Base-by-base conservation (phyloP, 2,329 filamentous ascomycete species). In the Penicillium freii region DNA sequence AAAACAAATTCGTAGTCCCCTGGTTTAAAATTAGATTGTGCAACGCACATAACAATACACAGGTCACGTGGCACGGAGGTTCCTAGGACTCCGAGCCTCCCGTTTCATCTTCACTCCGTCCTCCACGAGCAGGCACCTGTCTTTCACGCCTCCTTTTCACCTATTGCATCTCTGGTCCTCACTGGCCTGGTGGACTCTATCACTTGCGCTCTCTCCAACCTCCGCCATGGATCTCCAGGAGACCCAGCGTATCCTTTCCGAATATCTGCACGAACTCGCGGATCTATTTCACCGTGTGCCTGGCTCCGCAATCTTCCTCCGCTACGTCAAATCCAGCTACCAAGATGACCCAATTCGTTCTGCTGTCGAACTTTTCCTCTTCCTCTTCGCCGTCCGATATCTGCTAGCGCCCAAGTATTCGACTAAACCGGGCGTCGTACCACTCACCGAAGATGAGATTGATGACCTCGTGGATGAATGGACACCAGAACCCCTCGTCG, bases 391-490 rank as follows among this genome's bases (percentile, higher is more conserved):
- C 62, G 89, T 99, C 57, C 87, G 92, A 62, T 99, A 99, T 75
- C 82, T 99, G 54, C 82, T 97, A 60, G 89, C 92, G 60, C 92
- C 93, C 0, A 92, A 91, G 52, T 99, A 99, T 77, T 91, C 91
- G 63, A 97, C 92, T 71, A 93, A 92, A 73, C 89, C 90, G 66
- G 94, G 92, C 70, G 92, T 91, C 67, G 91, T 97, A 62, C 89
- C 91, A 68, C 80, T 99, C 61, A 89, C 88, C 10, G 92, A 97
- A 74, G 91, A 96, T 84, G 94, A 99, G 79, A 95, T 99, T 66
- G 94, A 99, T 71, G 94, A 99, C 71, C 78, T 99, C 58, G 90
- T 99, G 43, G 92, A 96, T 55, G 94, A 99, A 66, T 99, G 94
- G 94, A 88, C 87, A 8, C 95, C 94, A 0, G 94, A 99, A 75